phyloP scores from a whole-genome alignment of 2,329 filamentous ascomycete genomes.

The Ascochyta lentis region DNA sequence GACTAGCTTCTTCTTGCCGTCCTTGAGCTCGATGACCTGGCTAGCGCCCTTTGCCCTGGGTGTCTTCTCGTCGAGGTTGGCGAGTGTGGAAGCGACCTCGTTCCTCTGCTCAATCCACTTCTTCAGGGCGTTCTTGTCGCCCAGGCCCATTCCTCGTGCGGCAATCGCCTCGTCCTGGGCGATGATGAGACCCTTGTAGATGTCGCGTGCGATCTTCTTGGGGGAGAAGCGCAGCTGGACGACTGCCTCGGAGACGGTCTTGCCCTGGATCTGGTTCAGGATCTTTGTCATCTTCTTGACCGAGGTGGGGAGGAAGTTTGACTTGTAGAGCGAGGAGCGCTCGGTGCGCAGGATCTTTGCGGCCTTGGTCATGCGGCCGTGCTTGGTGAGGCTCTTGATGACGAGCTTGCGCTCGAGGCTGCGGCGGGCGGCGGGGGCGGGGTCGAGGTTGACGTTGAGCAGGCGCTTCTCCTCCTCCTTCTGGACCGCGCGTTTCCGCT shows the following conservation, averaged over 20 bases:
- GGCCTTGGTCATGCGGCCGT: constrained; percentile 70
- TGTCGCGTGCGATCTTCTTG: constrained; percentile 87
- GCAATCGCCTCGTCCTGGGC: constrained; percentile 83
- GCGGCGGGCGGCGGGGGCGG: constrained; percentile 72
- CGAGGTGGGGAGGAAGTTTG: constrained; percentile 78
- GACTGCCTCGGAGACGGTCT: constrained; percentile 92
- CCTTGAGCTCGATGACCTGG: constrained; percentile 69
- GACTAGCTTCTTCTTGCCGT: constrained; percentile 75
- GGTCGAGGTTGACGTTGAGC: constrained; percentile 67
- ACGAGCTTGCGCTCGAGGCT: constrained; percentile 86
- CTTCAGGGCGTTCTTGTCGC: constrained; percentile 33
- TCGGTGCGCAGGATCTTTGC: constrained; percentile 73
- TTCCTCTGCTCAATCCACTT: constrained; percentile 29
- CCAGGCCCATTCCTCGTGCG: constrained; percentile 82
- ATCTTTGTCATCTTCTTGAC: constrained; percentile 91
- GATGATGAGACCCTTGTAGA: constrained; percentile 78
- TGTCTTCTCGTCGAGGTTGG: constrained; percentile 17
- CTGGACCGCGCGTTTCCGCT: constrained; percentile 12
- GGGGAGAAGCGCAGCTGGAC: constrained; percentile 93
- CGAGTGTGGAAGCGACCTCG: constrained; percentile 14
- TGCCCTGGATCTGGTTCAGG: constrained; percentile 87
- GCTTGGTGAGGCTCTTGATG: constrained; percentile 73
- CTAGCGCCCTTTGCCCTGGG: constrained; percentile 53
- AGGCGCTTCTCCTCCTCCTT: constrained; percentile 58
- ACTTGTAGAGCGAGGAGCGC: constrained; percentile 65